These are phyloP conservation scores for Alnus glutinosa DNA, from an alignment of 306 rosid genomes.

Conservation along the genomic window DNA sequence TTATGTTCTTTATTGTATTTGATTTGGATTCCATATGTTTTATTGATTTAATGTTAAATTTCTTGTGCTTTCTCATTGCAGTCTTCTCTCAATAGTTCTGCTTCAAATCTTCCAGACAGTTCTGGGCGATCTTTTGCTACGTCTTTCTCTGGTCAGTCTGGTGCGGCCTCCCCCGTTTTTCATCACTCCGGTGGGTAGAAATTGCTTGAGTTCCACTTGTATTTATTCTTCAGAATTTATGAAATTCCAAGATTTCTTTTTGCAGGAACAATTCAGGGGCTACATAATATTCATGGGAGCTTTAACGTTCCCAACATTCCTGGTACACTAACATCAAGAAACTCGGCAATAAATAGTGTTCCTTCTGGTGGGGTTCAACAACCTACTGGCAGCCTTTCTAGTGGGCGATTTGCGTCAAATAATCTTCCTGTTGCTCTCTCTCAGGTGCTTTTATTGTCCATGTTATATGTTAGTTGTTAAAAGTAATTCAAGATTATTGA, in stretches of 20 bases:
- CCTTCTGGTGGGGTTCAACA: constrained; percentile 96
- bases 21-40: background rate
- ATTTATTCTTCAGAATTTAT: constrained; percentile 31
- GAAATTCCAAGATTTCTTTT: constrained; percentile 38
- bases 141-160: constrained; percentile 97
- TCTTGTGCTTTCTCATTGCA: constrained; percentile 40
- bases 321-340: constrained; percentile 72
- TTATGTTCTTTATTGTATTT: background rate
- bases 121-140: constrained; percentile 79
- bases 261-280: constrained; percentile 78
- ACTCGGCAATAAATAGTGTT: constrained; percentile 66
- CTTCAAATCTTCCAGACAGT: constrained; percentile 86
- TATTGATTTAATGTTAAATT: background rate
- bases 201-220: constrained; percentile 32
- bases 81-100: constrained; percentile 92
- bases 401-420: constrained; percentile 87
- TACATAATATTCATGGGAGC: constrained; percentile 89
- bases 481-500: constrained; percentile 11
- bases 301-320: constrained; percentile 89
- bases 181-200: constrained; percentile 83
- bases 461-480: constrained; percentile 1
- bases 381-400: constrained; percentile 78
- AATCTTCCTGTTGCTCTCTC: constrained; percentile 85
- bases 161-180: constrained; percentile 86
- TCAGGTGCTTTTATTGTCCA: constrained; percentile 53